A percentile compares a stretch with the other conserved stretches of the same genome.
These are phyloP conservation scores for Agaricus bisporus DNA, from an alignment of 768 basidiomycete genomes.

Conservation along the genomic window DNA sequence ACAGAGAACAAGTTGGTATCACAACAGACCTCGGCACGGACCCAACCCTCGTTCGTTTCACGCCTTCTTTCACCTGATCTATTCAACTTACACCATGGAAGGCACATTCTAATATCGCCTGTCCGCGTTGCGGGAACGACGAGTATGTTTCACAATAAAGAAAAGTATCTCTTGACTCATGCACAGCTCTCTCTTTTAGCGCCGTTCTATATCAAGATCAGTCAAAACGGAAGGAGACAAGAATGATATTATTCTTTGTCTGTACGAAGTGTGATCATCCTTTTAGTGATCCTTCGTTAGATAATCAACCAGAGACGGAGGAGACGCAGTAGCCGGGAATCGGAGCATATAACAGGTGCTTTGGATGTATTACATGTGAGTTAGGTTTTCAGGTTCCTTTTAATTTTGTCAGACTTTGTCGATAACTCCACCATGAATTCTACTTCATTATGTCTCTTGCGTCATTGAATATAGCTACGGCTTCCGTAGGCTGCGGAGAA, in stretches of 20 bases:
- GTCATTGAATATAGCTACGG: no score
- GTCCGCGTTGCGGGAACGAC: slow-evolving; percentile 76
- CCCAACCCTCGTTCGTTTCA: slow-evolving; percentile 67
- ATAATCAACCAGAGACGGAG: slow-evolving; percentile 30
- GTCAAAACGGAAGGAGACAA: slow-evolving; percentile 91
- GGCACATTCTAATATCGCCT: slow-evolving; percentile 81
- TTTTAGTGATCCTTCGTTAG: slow-evolving; percentile 67
- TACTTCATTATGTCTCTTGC: no score
- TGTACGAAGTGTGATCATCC: slow-evolving; percentile 77
- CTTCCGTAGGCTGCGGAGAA: no score
- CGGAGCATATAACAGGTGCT: background rate
- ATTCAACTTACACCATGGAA: slow-evolving; percentile 20
- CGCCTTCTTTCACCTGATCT: background rate
- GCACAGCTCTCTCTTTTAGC: slow-evolving; percentile 34
- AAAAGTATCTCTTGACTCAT: background rate
- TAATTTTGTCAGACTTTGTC: background rate
- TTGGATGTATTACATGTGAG: background rate
- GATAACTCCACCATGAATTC: no score
- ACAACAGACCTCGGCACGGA: slow-evolving; percentile 85
- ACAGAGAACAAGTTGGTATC: slow-evolving; percentile 89
- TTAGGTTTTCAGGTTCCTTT: background rate
- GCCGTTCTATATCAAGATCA: slow-evolving; percentile 96
- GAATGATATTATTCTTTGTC: slow-evolving; percentile 91
- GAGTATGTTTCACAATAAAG: slow-evolving; percentile 52
- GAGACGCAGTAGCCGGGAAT: slow-evolving; percentile 10